phyloP scores from a whole-genome alignment of 148 eudicot species.

The Camellia lanceoleosa region DNA sequence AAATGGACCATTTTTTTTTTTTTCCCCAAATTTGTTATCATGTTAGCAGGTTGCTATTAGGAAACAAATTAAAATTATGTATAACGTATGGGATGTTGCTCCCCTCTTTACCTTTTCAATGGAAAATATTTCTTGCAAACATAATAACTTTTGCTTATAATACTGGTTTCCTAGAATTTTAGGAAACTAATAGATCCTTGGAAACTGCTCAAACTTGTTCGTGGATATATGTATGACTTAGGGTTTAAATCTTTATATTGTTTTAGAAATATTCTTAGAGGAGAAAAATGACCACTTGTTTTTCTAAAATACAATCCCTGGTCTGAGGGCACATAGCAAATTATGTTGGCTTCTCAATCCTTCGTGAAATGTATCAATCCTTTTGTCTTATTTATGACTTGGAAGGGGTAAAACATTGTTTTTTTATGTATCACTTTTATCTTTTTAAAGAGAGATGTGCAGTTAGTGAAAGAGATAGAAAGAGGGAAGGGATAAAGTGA shows the following conservation, averaged over 20 bases:
- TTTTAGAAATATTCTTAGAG: too few species aligned
- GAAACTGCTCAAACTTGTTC: neutral
- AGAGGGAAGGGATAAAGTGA: too few species aligned
- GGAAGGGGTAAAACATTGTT: too few species aligned
- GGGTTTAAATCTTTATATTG: neutral
- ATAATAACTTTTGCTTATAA: neutral
- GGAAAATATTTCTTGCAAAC: neutral
- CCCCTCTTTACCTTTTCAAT: neutral
- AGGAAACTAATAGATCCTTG: neutral
- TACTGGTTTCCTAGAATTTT: neutral
- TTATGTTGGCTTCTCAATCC: too few species aligned
- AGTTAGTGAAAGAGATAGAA: too few species aligned
- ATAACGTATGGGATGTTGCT: neutral
- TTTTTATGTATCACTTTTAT: too few species aligned
- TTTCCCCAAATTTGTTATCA: neutral
- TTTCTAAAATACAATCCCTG: too few species aligned
- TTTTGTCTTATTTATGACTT: too few species aligned
- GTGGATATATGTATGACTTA: neutral
- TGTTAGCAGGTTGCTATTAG: neutral
- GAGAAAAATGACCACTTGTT: neutral
- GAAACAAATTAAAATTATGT: neutral
- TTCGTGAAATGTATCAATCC: too few species aligned
- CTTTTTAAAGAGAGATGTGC: too few species aligned
- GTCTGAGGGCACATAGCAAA: too few species aligned
- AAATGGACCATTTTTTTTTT: neutral